Conservation (phyloP, 2,329 filamentous ascomycete genomes). For the Aspergillus sp. region DNA sequence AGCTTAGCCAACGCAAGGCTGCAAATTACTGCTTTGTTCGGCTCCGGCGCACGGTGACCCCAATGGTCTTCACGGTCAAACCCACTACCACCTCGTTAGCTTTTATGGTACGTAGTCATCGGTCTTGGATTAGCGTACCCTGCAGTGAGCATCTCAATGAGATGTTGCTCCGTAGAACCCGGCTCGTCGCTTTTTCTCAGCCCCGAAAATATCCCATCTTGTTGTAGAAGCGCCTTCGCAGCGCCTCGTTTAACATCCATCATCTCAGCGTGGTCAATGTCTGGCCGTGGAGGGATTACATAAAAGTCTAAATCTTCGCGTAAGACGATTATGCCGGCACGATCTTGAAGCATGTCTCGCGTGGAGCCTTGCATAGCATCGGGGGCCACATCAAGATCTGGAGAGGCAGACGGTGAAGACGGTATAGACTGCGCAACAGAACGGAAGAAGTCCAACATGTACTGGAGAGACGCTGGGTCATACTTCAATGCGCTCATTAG, state of each 20-base stretch:
- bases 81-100: slow-evolving; percentile 58
- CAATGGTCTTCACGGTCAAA: slow-evolving; percentile 95
- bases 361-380: slow-evolving; percentile 71
- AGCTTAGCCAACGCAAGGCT: slow-evolving; percentile 90
- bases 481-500: slow-evolving; percentile 63
- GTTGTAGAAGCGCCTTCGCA: slow-evolving; percentile 78
- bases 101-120: background rate
- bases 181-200: slow-evolving; percentile 92
- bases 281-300: slow-evolving; percentile 79
- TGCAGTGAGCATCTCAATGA: slow-evolving; percentile 98
- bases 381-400: slow-evolving; percentile 61
- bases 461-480: slow-evolving; percentile 91
- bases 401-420: slow-evolving; percentile 65
- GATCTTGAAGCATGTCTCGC: slow-evolving; percentile 76
- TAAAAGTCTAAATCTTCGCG: slow-evolving; percentile 98
- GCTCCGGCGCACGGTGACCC: slow-evolving; percentile 96
- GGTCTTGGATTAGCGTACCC: slow-evolving; percentile 63
- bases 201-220: slow-evolving; percentile 94
- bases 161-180: slow-evolving; percentile 93
- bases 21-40: slow-evolving; percentile 97
- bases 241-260: slow-evolving; percentile 93
- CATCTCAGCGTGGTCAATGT: slow-evolving; percentile 88
- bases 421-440: slow-evolving; percentile 91
- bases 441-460: slow-evolving; percentile 99
- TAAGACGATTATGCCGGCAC: slow-evolving; percentile 94